Percentiles rank a stretch among this genome's conserved stretches.
phyloP scores from a whole-genome alignment of 768 basidiomycete species.

The Ramaria sp. region DNA sequence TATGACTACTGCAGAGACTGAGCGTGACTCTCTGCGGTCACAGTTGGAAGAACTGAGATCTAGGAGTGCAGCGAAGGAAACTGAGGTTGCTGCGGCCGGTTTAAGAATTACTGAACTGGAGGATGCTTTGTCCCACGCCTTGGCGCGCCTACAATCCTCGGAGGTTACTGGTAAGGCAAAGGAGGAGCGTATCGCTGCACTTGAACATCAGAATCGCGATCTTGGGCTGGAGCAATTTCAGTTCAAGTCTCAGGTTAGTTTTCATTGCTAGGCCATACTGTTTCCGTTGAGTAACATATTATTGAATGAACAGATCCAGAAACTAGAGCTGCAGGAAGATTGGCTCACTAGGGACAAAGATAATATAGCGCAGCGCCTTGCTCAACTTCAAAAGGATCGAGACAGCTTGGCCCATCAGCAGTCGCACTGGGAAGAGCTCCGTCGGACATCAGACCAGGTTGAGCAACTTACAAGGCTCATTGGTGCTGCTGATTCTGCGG shows the following conservation, averaged over 20 bases:
- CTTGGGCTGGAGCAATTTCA: constrained; percentile 42
- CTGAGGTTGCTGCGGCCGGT: constrained; percentile 38
- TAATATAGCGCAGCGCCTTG: constrained; percentile 37
- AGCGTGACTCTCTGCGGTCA: constrained; percentile 49
- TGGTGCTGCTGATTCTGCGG: constrained; percentile 56
- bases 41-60: constrained; percentile 48
- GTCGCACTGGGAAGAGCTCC: constrained; percentile 70
- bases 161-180: constrained; percentile 54
- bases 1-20: constrained; percentile 44
- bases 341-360: constrained; percentile 58
- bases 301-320: constrained; percentile 36
- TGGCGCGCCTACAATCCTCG: constrained; percentile 61
- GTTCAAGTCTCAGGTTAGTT: constrained; percentile 49
- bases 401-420: constrained; percentile 53
- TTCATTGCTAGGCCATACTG: not conserved
- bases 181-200: constrained; percentile 46
- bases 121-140: constrained; percentile 61
- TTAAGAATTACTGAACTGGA: constrained; percentile 52
- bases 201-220: constrained; percentile 55
- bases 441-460: constrained; percentile 60
- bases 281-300: constrained; percentile 8
- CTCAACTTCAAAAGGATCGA: constrained; percentile 46
- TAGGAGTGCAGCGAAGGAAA: constrained; percentile 29
- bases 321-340: constrained; percentile 46
- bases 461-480: constrained; percentile 53